These are phyloP conservation scores for Exidia glandulosa DNA, from an alignment of 768 basidiomycete species.

Conservation along the genomic window DNA sequence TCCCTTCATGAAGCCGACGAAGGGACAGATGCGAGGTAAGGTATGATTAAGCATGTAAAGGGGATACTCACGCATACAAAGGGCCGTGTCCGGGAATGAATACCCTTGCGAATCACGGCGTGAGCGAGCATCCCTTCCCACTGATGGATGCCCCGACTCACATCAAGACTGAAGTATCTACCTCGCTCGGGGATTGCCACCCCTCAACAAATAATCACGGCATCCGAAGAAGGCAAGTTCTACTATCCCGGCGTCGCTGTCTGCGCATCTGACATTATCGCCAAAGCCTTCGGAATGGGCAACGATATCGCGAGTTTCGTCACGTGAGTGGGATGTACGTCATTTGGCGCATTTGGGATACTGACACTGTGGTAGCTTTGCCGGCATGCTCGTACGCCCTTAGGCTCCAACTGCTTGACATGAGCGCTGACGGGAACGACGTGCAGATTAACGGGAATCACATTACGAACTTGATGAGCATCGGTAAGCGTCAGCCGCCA, in stretches of 20 bases:
- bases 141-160: not conserved
- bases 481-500: not conserved
- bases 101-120: slow-evolving; percentile 5
- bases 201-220: slow-evolving; percentile 1
- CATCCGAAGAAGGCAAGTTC: slow-evolving; percentile 1
- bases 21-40: not conserved
- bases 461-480: slow-evolving; percentile 3
- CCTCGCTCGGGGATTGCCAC: slow-evolving; percentile 4
- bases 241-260: no score
- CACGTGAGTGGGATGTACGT: not conserved
- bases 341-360: not conserved
- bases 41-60: not conserved
- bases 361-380: not conserved
- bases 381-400: not conserved
- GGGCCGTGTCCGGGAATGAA: slow-evolving; percentile 6
- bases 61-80: not conserved
- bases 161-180: not conserved
- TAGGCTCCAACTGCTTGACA: no score
- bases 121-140: not conserved
- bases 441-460: slow-evolving; percentile 3
- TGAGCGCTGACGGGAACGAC: no score
- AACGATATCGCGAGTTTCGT: slow-evolving; percentile 2
- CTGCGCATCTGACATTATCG: not conserved
- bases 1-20: not conserved
- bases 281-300: slow-evolving; percentile 3